Evolutionary conservation across 345 rosid species (phyloP).

Genomic region (Populus ilicifolia): DNA sequence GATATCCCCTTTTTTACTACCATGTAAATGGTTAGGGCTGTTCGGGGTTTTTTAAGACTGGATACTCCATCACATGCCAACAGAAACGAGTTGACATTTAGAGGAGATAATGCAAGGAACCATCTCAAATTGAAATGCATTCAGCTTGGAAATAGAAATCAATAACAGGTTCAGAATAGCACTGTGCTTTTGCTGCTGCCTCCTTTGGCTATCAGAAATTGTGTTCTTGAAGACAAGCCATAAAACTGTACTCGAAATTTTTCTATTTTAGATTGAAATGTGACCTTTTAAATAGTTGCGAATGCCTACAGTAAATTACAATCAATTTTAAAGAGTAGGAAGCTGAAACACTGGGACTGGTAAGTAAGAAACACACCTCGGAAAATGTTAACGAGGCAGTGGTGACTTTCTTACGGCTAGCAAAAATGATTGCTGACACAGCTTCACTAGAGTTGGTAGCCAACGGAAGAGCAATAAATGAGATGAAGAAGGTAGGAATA

Average conservation of each 20-base stretch:
- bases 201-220: background rate
- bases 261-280: background rate
- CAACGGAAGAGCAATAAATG: slow-evolving; percentile 82
- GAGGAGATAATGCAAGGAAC: background rate
- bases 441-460: slow-evolving; percentile 97
- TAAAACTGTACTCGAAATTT: background rate
- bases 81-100: background rate
- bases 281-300: background rate
- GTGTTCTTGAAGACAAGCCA: background rate
- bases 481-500: slow-evolving; percentile 92
- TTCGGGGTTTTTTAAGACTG: background rate
- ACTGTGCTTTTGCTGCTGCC: background rate
- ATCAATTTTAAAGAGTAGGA: background rate
- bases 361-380: slow-evolving; percentile 49
- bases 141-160: background rate
- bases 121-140: background rate
- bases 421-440: slow-evolving; percentile 82
- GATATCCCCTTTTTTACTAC: background rate
- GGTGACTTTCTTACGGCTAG: slow-evolving; percentile 72
- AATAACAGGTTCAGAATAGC: background rate
- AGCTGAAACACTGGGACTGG: background rate
- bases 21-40: background rate
- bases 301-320: background rate
- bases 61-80: background rate
- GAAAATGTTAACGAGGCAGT: slow-evolving; percentile 88